Conservation (phyloP, 2,329 filamentous ascomycete species). For the Mollisia scopiformis region DNA sequence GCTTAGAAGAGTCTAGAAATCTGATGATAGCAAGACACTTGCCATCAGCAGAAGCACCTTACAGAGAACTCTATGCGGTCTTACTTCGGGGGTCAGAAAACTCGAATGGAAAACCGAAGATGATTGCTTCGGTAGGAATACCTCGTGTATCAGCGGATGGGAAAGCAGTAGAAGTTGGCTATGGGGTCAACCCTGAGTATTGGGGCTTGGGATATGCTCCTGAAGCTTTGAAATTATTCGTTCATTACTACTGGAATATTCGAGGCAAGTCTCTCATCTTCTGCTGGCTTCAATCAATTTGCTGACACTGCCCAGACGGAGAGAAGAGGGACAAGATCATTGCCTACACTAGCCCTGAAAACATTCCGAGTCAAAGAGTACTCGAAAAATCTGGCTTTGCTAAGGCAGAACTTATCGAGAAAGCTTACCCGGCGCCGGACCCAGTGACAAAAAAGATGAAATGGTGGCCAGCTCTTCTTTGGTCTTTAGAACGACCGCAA, state of each 20-base stretch:
- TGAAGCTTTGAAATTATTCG: conserved; percentile 21
- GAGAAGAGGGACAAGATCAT: conserved; percentile 8
- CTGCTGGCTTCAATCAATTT: neutral
- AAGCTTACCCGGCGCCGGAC: conserved; percentile 9
- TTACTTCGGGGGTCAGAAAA: conserved; percentile 12
- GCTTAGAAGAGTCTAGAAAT: neutral
- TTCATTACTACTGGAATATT: conserved; percentile 11
- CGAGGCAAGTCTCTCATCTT: conserved; percentile 8
- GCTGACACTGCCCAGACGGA: conserved; percentile 5
- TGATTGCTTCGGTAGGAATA: conserved; percentile 20
- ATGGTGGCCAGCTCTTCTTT: neutral
- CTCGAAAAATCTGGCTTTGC: conserved; percentile 18
- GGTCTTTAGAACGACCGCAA: conserved; percentile 12
- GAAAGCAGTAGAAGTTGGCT: conserved; percentile 15
- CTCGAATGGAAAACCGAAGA: neutral
- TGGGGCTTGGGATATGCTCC: conserved; percentile 23
- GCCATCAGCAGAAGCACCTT: conserved; percentile 15
- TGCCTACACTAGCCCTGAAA: conserved; percentile 11
- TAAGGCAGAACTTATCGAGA: conserved; percentile 3
- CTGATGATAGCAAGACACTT: neutral
- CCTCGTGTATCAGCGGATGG: conserved; percentile 7
- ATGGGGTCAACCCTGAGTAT: conserved; percentile 16
- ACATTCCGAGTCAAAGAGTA: conserved; percentile 14
- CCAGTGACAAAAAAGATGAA: conserved; percentile 3
- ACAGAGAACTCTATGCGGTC: conserved; percentile 29